Percentiles rank a stretch among this genome's conserved stretches.
These are phyloP conservation scores for Saccharomycopsis hybrid DNA, from an alignment of 1,139 yeast species.

Conservation along the genomic window DNA sequence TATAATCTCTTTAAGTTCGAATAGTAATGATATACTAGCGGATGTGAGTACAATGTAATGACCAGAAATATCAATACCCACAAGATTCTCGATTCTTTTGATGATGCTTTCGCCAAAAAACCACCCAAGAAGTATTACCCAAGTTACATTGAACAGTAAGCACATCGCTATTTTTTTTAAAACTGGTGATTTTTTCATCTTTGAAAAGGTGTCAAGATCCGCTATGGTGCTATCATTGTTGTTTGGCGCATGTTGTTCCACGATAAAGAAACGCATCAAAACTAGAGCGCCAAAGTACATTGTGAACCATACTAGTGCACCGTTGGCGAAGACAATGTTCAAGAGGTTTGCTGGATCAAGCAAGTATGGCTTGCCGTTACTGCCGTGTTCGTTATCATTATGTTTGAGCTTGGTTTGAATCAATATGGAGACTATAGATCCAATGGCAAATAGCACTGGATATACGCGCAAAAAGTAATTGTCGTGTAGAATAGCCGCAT, in stretches of 20 bases:
- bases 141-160: neutral
- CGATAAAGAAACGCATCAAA: too few relatives aligned
- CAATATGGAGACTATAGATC: constrained; percentile 1
- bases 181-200: too few relatives aligned
- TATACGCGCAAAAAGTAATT: neutral
- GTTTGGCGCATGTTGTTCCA: too few relatives aligned
- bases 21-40: constrained; percentile 8
- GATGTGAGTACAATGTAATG: constrained; percentile 12
- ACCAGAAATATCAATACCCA: constrained; percentile 12
- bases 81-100: neutral
- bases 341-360: constrained; percentile 7
- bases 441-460: neutral
- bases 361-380: neutral
- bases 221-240: too few relatives aligned
- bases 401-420: neutral
- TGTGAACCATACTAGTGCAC: constrained; percentile 9
- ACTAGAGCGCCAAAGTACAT: neutral
- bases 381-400: too few relatives aligned
- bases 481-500: neutral
- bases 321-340: constrained; percentile 14
- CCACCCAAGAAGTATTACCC: constrained; percentile 10
- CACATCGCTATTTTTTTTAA: too few relatives aligned
- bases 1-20: constrained; percentile 3
- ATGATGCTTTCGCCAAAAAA: constrained; percentile 7
- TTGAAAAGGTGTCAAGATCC: too few relatives aligned